Evolutionary conservation across 2,329 filamentous ascomycete genomes (phyloP).

Genomic region (Septoria petroselini): DNA sequence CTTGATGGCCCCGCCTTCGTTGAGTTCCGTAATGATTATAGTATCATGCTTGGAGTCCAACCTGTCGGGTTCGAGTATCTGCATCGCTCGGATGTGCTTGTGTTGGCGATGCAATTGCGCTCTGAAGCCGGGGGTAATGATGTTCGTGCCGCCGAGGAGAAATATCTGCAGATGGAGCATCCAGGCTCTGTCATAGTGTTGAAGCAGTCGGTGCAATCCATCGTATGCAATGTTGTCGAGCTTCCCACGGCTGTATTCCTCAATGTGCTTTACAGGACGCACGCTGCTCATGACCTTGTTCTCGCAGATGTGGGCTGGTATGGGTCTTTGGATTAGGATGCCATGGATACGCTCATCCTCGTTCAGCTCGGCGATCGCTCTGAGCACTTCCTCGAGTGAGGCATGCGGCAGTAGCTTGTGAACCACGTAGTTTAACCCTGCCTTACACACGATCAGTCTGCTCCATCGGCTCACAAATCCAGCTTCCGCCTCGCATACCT

Average conservation of each 20-base stretch:
- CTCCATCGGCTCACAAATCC: too few species aligned
- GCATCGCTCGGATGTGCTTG: neutral
- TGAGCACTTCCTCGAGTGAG: neutral
- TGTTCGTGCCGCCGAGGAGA: neutral
- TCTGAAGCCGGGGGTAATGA: neutral
- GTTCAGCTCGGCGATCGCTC: neutral
- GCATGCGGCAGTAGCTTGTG: neutral
- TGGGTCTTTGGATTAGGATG: neutral
- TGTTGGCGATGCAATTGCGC: neutral
- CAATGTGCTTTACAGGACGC: neutral
- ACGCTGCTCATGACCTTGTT: neutral
- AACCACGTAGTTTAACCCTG: neutral
- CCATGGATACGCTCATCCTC: neutral
- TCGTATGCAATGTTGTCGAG: neutral
- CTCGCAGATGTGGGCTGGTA: neutral
- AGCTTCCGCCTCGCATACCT: neutral
- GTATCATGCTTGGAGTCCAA: neutral
- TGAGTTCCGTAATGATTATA: neutral
- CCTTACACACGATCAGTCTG: neutral
- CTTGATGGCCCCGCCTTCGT: neutral
- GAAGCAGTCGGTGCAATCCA: neutral
- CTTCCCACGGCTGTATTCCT: neutral
- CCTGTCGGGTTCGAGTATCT: neutral
- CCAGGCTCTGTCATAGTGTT: neutral
- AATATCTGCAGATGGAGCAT: neutral